Percentiles rank a stretch among this genome's conserved stretches.
Conservation (phyloP, 1,284 basidiomycete species). For the Boletus smithii region DNA sequence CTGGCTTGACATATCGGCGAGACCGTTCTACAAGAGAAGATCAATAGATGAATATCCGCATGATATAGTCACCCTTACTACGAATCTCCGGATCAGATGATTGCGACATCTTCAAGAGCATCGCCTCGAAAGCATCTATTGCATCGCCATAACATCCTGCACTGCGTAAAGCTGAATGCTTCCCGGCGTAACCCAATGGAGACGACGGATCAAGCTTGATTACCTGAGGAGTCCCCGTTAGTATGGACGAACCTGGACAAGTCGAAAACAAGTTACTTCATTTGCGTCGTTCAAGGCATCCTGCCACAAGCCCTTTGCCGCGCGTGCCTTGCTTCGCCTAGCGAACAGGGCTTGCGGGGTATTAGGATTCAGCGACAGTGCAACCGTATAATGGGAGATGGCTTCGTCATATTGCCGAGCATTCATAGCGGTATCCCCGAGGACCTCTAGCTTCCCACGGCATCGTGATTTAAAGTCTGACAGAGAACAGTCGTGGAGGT, state of each 20-base stretch:
- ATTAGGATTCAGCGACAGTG: not conserved
- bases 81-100: too few species aligned
- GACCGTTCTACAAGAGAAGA: too few species aligned
- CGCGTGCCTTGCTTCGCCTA: conserved; percentile 1
- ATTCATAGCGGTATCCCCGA: not conserved
- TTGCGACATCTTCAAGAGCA: too few species aligned
- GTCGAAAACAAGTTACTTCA: not conserved
- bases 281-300: not conserved
- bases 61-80: too few species aligned
- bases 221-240: not conserved
- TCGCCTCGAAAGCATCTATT: too few species aligned
- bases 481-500: not conserved
- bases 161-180: too few species aligned
- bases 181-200: not conserved
- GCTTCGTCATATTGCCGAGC: not conserved
- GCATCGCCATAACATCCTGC: too few species aligned
- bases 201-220: not conserved
- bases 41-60: too few species aligned
- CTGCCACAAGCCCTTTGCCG: not conserved
- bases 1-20: too few species aligned
- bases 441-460: not conserved
- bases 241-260: not conserved
- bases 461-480: not conserved
- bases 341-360: not conserved
- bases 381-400: not conserved